phyloP scores from a whole-genome alignment of 768 basidiomycete genomes.

The Suillus subaureus region DNA sequence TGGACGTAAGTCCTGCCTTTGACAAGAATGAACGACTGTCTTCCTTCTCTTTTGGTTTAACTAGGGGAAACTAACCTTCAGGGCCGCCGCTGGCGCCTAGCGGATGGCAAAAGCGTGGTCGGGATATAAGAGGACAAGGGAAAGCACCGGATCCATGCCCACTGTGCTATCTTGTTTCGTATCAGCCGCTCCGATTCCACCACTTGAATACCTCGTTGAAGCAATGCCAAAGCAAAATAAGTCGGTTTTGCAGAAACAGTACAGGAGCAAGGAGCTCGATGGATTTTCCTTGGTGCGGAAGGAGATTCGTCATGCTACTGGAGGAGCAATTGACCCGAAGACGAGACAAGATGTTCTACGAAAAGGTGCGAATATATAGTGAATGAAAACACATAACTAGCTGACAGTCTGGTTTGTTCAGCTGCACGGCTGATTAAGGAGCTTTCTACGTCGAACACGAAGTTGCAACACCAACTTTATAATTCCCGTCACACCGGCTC shows the following conservation, averaged over 20 bases:
- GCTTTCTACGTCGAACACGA: background rate
- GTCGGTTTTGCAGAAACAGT: conserved; percentile 18
- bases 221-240: conserved; percentile 17
- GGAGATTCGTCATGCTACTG: background rate
- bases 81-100: background rate
- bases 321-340: background rate
- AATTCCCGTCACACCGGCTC: background rate
- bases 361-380: background rate
- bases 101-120: background rate
- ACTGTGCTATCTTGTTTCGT: background rate
- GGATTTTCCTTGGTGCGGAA: conserved; percentile 20
- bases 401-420: background rate
- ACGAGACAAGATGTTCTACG: conserved; percentile 5
- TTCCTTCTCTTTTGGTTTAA: too few relatives aligned
- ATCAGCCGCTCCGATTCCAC: background rate
- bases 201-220: background rate
- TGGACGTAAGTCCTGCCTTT: background rate
- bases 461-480: background rate
- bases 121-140: background rate
- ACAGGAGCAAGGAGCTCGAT: conserved; percentile 26
- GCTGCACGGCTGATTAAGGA: conserved; percentile 5
- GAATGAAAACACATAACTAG: background rate
- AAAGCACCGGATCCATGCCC: background rate
- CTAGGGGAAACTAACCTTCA: too few relatives aligned
- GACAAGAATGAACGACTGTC: too few relatives aligned